Evolutionary conservation across 352 stramenopile genomes (phyloP).

Genomic region (Globisporangium perplexum): DNA sequence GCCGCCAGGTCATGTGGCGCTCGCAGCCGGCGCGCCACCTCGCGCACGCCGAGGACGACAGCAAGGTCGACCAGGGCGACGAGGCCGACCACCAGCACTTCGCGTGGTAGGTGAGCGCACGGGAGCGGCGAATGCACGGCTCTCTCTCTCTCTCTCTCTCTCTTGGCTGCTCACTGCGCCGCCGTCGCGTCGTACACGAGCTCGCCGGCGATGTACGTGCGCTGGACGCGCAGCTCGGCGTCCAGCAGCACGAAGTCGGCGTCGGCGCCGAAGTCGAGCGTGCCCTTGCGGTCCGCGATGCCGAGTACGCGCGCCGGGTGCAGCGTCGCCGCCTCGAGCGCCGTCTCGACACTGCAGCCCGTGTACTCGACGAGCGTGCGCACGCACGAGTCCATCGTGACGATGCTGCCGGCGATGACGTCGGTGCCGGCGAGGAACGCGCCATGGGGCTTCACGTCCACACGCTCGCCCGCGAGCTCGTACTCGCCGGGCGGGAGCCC

Average conservation of each 20-base stretch:
- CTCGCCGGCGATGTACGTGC: slow-evolving; percentile 71
- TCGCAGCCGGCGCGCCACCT: slow-evolving; percentile 78
- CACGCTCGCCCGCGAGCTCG: slow-evolving; percentile 63
- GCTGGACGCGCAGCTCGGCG: slow-evolving; percentile 53
- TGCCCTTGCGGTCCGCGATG: slow-evolving; percentile 53
- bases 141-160: not conserved
- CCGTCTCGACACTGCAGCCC: slow-evolving; percentile 67
- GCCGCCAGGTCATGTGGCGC: slow-evolving; percentile 91
- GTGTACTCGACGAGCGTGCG: slow-evolving; percentile 79
- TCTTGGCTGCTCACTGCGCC: not conserved
- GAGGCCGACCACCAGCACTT: slow-evolving; percentile 84
- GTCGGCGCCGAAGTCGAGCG: slow-evolving; percentile 63
- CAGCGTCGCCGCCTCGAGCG: slow-evolving; percentile 63
- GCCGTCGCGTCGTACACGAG: slow-evolving; percentile 34
- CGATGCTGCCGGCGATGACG: slow-evolving; percentile 82
- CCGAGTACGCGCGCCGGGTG: slow-evolving; percentile 72
- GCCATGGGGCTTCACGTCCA: slow-evolving; percentile 41
- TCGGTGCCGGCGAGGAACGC: slow-evolving; percentile 61
- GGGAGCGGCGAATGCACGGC: not conserved
- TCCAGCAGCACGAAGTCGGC: slow-evolving; percentile 85
- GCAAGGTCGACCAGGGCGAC: slow-evolving; percentile 73
- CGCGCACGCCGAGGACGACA: slow-evolving; percentile 72
- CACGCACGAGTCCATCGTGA: slow-evolving; percentile 81
- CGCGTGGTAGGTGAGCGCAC: slow-evolving; percentile 38
- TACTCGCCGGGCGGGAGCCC: slow-evolving; percentile 64